Percentiles rank a stretch among this genome's conserved stretches.
phyloP scores from a whole-genome alignment of 2,329 filamentous ascomycete species.

The Sporothrix variecibatus region DNA sequence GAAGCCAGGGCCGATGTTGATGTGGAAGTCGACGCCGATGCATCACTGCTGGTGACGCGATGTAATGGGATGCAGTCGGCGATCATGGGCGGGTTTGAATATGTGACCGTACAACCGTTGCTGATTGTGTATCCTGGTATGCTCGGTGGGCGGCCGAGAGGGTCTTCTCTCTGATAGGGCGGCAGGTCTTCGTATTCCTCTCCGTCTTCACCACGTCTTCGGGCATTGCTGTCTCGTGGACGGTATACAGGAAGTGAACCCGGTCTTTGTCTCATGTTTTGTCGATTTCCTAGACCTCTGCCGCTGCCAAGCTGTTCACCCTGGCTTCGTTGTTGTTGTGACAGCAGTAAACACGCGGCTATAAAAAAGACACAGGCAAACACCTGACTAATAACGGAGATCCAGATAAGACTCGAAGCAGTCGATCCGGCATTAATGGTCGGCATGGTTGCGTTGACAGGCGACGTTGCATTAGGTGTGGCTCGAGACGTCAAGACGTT shows the following conservation, averaged over 20 bases:
- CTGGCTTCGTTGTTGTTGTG: neutral
- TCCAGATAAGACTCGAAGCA: slow-evolving; percentile 10
- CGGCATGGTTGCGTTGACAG: neutral
- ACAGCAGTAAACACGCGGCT: neutral
- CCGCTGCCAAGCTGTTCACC: neutral
- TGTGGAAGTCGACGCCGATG: neutral
- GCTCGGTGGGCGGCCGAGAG: slow-evolving; percentile 22
- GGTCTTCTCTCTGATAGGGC: slow-evolving; percentile 24
- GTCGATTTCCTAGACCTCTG: neutral
- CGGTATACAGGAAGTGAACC: slow-evolving; percentile 15
- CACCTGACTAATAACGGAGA: slow-evolving; percentile 13
- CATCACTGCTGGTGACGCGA: neutral
- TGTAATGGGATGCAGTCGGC: neutral
- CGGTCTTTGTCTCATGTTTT: slow-evolving; percentile 14
- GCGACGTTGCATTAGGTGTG: neutral
- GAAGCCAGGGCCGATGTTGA: neutral
- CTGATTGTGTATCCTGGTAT: slow-evolving; percentile 21
- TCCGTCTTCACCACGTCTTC: neutral
- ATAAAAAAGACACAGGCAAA: slow-evolving; percentile 19
- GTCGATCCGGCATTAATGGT: neutral
- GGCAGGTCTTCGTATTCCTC: slow-evolving; percentile 23
- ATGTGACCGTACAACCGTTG: neutral
- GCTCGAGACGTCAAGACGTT: neutral
- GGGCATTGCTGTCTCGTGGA: neutral
- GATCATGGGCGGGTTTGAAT: neutral